Conservation (phyloP, 345 rosid species). For the Salix purpurea region DNA sequence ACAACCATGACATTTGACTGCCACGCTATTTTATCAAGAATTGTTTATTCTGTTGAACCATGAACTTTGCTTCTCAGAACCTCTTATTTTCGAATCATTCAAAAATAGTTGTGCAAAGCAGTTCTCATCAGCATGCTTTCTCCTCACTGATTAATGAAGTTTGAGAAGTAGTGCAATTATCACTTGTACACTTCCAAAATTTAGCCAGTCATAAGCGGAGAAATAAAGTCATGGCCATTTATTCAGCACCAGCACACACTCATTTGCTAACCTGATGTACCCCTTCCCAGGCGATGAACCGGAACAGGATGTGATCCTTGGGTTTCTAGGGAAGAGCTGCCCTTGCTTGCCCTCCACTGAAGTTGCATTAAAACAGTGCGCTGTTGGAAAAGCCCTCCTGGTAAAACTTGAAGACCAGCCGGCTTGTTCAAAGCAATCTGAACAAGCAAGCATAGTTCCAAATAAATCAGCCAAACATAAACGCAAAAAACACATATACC, state of each 20-base stretch:
- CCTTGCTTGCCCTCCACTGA: slow-evolving; percentile 50
- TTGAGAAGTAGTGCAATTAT: neutral
- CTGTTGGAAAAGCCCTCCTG: slow-evolving; percentile 94
- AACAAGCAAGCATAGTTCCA: slow-evolving; percentile 15
- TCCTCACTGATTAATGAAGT: neutral
- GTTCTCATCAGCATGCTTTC: neutral
- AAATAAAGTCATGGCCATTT: neutral
- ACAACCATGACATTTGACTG: neutral
- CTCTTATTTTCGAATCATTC: neutral
- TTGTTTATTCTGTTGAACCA: neutral
- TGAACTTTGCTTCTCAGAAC: neutral
- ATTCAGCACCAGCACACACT: neutral
- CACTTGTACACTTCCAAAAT: neutral
- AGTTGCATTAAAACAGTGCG: slow-evolving; percentile 75
- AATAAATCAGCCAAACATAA: slow-evolving; percentile 8
- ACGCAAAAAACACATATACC: neutral
- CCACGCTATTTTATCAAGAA: neutral
- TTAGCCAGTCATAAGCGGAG: neutral
- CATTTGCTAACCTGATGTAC: slow-evolving; percentile 65
- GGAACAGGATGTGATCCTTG: slow-evolving; percentile 63
- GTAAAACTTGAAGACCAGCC: slow-evolving; percentile 85
- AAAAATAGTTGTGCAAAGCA: neutral
- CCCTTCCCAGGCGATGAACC: slow-evolving; percentile 89
- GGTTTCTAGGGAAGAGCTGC: slow-evolving; percentile 21
- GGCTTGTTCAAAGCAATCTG: slow-evolving; percentile 92